Evolutionary conservation across 768 basidiomycete genomes (phyloP), one percentile per base, ranked within the genome.

Genomic region (Lactarius deliciosus): DNA sequence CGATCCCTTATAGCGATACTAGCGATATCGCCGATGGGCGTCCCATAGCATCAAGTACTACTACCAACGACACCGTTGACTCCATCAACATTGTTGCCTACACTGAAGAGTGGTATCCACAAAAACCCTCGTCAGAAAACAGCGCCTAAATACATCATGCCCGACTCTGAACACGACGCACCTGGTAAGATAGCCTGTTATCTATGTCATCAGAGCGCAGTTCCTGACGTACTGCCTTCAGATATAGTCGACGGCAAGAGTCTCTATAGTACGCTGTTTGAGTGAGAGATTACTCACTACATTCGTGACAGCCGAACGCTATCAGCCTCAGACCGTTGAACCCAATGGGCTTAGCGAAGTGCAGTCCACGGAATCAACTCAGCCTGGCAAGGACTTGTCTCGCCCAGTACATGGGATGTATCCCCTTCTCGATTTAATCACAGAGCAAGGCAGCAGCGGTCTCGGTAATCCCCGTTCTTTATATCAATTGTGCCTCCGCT

Each of bases 361-460:
- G 45, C 20, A 22, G 8, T 22, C 45, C 8, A 47, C n/a, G 10
- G 20, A n/a, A 0, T 22, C 11, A 0, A 4, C 25, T 9, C 28
- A 18, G 11, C 22, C 9, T 22, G 1, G 9, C 10, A n/a, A n/a
- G 3, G 45, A 50, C 20, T 9, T 10, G 16, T 32, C 60, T 43
- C 30, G 0, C 3, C 20, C 65, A 8, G 75, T 85, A 68, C 73
- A 75, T 43, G 82, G 80, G 22, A 75, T 85, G 76, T 84, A 80
- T 74, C 78, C 83, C 2, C 76, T 86, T 34, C 74, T 86, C 2
- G 84, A 86, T 59, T 76, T 86, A 6, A 80, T 84, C 65, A 78
- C 74, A n/a, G 85, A 86, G 62, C 75, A 78, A 54, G 80, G 79
- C 0, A 82, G 79, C 32, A 78, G 81, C 3, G 83, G 85, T 1